These are phyloP conservation scores for Chlamydomonas sphaeroides DNA, from an alignment of 139 green algal species.

Conservation along the genomic window DNA sequence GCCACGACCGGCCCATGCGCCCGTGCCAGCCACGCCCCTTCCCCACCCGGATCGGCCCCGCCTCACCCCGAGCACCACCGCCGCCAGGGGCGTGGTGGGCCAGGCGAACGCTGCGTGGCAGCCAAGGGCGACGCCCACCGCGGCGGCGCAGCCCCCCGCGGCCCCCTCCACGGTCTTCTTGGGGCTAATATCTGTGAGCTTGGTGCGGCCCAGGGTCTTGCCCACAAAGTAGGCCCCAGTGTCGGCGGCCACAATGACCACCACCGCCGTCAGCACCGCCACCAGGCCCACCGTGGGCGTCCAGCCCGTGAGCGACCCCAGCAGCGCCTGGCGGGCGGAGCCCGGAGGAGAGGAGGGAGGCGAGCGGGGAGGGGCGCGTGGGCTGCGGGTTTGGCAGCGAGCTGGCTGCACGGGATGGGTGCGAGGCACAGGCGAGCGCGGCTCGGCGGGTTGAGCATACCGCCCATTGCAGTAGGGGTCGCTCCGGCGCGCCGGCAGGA, in stretches of 20 bases:
- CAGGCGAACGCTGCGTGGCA: slow-evolving; percentile 62
- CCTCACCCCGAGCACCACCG: slow-evolving; percentile 55
- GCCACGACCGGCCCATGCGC: no score
- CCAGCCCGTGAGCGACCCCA: slow-evolving; percentile 20
- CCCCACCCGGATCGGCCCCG: neutral
- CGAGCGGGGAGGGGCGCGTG: neutral
- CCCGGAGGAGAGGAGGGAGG: neutral
- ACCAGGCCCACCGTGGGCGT: slow-evolving; percentile 84
- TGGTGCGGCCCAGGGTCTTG: slow-evolving; percentile 80
- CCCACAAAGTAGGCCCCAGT: slow-evolving; percentile 88
- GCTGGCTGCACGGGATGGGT: no score
- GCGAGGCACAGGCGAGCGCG: no score
- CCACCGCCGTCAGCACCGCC: slow-evolving; percentile 80
- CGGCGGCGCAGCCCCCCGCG: slow-evolving; percentile 75
- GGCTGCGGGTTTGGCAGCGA: no score
- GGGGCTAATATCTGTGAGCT: slow-evolving; percentile 86
- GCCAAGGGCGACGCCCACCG: slow-evolving; percentile 63
- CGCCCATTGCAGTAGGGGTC: no score
- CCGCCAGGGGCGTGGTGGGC: slow-evolving; percentile 50
- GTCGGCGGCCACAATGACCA: slow-evolving; percentile 89
- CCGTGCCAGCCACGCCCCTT: no score
- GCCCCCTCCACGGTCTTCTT: slow-evolving; percentile 97
- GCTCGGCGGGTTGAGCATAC: no score
- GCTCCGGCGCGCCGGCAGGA: no score
- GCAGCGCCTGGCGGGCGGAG: slow-evolving; percentile 50